Evolutionary conservation across 345 rosid species (phyloP), one percentile per base, ranked within the genome.

Genomic region (Chamaenerion angustifolium): DNA sequence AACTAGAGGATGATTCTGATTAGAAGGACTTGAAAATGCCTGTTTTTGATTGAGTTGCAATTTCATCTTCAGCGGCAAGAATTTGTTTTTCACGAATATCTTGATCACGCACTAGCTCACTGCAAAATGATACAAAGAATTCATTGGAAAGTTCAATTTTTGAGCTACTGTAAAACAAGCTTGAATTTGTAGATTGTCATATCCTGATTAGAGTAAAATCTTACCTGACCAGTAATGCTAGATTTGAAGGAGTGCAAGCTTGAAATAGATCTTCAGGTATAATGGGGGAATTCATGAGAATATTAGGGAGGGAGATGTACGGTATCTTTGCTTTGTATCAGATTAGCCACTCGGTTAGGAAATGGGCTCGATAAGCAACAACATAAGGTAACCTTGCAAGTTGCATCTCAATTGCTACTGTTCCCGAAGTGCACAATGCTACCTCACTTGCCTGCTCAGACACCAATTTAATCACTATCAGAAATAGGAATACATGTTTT

Each of bases 371-470:
- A 69, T 86, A 86, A 18, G 95, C 89, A 51, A 83, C 89, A 43
- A 83, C 69, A 61, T 87, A 83, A 48, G 95, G 94, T 54, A 86
- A 62, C 55, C 68, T 72, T 4, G 87, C 92, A 42, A 90, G 78
- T 67, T 86, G 95, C 64, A 90, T 56, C 71, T 90, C 94, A 60
- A 90, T 58, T 19, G 94, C 94, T 55, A 76, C 98, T 13, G 98
- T 83, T 69, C 95, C 98, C 16, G 95, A 90, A 55, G 95, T 86
- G 64, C 98, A 90, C 52, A 90, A 63, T 12, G 98, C 98, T 60
- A 72, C 80, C 57, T 35, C 64, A 54, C 98, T 86, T 45, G 76
- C 94, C 98, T 90, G 88, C 71, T 64, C 41, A 43, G 56, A 27
- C 43, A 64, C n/a, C 6, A 52, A 43, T 43, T 40, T 43, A 54